Conservation (phyloP, 2,329 filamentous ascomycete genomes). For the Penicillium expansum region DNA sequence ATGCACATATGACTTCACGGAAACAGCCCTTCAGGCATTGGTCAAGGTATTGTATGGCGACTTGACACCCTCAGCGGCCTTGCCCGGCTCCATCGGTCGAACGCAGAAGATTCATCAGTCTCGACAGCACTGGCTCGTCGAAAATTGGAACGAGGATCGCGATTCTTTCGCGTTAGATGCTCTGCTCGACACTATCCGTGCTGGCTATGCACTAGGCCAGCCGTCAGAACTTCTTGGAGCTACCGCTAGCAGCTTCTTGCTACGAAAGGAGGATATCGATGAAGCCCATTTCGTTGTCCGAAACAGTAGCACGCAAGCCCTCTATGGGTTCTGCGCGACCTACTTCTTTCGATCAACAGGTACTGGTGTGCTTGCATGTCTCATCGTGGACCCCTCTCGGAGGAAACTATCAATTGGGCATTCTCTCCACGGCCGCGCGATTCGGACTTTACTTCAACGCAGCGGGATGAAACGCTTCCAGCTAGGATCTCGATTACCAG, state of each 20-base stretch:
- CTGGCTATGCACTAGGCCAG: slow-evolving; percentile 59
- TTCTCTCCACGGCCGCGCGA: slow-evolving; percentile 80
- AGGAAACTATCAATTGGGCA: slow-evolving; percentile 87
- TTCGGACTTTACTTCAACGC: slow-evolving; percentile 70
- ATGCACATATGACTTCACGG: slow-evolving; percentile 95
- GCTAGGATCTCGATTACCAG: slow-evolving; percentile 75
- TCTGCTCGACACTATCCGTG: slow-evolving; percentile 69
- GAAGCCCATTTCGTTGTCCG: slow-evolving; percentile 89
- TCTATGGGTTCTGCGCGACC: slow-evolving; percentile 90
- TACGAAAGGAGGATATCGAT: slow-evolving; percentile 67
- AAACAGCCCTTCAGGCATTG: slow-evolving; percentile 80
- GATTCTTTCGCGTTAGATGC: slow-evolving; percentile 71
- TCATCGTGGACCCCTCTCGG: slow-evolving; percentile 86
- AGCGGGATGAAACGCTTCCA: slow-evolving; percentile 75
- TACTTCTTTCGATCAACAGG: slow-evolving; percentile 71
- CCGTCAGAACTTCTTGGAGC: slow-evolving; percentile 67
- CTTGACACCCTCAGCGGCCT: slow-evolving; percentile 53
- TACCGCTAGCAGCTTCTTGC: slow-evolving; percentile 70
- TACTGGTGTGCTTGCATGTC: slow-evolving; percentile 73
- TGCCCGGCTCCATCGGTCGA: slow-evolving; percentile 74
- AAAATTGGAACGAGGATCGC: slow-evolving; percentile 76
- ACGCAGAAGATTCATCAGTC: slow-evolving; percentile 84
- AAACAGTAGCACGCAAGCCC: slow-evolving; percentile 84
- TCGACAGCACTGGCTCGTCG: slow-evolving; percentile 93
- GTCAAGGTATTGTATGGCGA: slow-evolving; percentile 83